These are phyloP conservation scores for Arabidopsis arenosa DNA, from an alignment of 345 rosid species.

Conservation along the genomic window DNA sequence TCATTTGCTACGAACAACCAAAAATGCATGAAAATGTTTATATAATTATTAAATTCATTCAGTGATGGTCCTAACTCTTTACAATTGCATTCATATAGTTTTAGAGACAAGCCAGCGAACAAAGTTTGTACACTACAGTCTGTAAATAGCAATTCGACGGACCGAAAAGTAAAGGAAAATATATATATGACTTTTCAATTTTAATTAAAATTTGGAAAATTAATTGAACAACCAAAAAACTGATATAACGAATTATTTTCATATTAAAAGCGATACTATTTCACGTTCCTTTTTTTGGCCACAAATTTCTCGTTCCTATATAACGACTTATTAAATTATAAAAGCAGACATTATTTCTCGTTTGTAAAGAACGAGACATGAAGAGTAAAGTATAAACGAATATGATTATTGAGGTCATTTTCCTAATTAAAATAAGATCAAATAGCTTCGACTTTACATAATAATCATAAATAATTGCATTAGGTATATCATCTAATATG, in stretches of 20 bases:
- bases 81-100: slow-evolving; percentile 36
- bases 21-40: slow-evolving; percentile 19
- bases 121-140: slow-evolving; percentile 37
- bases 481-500: slow-evolving; percentile 39
- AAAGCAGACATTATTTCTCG: slow-evolving; percentile 1
- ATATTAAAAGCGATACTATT: not conserved
- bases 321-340: not conserved
- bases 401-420: slow-evolving; percentile 27
- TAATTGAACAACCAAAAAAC: not conserved
- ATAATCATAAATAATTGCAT: slow-evolving; percentile 36
- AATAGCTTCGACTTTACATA: slow-evolving; percentile 42
- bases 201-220: not conserved
- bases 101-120: slow-evolving; percentile 44
- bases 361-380: not conserved
- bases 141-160: slow-evolving; percentile 42
- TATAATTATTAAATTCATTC: slow-evolving; percentile 26
- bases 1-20: slow-evolving; percentile 28
- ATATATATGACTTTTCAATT: not conserved
- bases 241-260: not conserved
- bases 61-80: slow-evolving; percentile 41
- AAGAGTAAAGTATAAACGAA: slow-evolving; percentile 25
- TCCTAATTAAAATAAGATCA: slow-evolving; percentile 7
- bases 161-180: not conserved
- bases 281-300: not conserved
- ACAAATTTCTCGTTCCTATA: no score